Evolutionary conservation across 805 yeast species (phyloP), one percentile per base, ranked within the genome.

Genomic region (Kodamaea kaohsiungensis): DNA sequence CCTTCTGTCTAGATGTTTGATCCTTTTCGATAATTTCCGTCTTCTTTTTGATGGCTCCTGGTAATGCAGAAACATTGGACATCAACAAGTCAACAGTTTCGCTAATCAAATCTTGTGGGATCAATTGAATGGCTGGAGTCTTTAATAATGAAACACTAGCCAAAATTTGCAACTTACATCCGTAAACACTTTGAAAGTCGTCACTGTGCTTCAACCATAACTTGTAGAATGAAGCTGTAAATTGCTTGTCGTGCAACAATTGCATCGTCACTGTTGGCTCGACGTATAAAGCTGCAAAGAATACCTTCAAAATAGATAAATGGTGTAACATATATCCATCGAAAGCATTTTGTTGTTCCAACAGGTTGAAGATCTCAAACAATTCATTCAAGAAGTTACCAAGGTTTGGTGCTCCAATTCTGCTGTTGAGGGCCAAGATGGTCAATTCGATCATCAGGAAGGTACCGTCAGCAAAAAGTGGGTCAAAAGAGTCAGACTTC

Each of bases 171-270:
- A 82, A 65, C 60, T 82, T 82, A 57, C 83, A 72, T 25, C 84
- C 86, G 58, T 80, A 81, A 17, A 81, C 85, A 55, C 85, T 81
- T 53, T 73, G 77, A 65, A 80, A 74, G 55, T 71, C 76, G 43
- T 69, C 78, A 18, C 79, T 71, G 58, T 77, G 70, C 54, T 75
- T 71, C 56, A 81, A 71, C 85, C 85, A 81, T 57, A 79, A 66
- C 55, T 76, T 73, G 62, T 73, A 71, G 56, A 79, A 77, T 30
- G 68, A 62, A 35, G 68, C 56, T 2, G 78, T 67, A 51, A 72
- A 70, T 19, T 69, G 68, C 56, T 76, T 70, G 16, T 73, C 76
- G 38, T 66, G 65, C 59, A 78, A 61, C 48, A 73, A 65, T 51
- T 71, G 72, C 46, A 76, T 58, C 1, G 80, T 70, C 3, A 64